Evolutionary conservation across 2,329 filamentous ascomycete species (phyloP), one percentile per base, ranked within the genome.

Genomic region (Whalleya microplaca): DNA sequence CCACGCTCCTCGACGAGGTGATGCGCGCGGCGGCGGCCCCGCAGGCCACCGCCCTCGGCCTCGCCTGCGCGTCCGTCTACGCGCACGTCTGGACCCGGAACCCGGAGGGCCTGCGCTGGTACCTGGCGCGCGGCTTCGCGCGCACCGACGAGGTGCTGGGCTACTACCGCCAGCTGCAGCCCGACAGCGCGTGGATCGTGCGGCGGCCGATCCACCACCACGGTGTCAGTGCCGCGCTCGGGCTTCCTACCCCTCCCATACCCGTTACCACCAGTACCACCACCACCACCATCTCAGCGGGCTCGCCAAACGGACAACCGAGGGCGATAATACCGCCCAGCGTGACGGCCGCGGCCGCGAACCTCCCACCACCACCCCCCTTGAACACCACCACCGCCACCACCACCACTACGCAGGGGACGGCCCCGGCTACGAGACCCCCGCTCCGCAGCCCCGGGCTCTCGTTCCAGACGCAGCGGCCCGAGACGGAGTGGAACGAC

Each of bases 61-160:
- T 73, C 3, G 71, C 61, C 16, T 70, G 77, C 59, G 66, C 77
- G 49, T 76, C 76, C 43, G 74, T 87, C 16, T 88, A 84, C 62
- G 86, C 86, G 3, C 86, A 89, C 69, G 86, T 89, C 16, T 89
- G 86, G 86, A 86, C 85, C 10, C 80, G 85, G 56, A 88, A 88
- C 68, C 78, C 81, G 2, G 85, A 88, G 19, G 86, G 80, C 0
- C 71, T 88, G 58, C 76, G 76, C 55, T 89, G 86, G 86, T 89
- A 89, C 72, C 66, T 75, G 29, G 76, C 77, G 21, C 78, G 84
- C 9, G 84, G 84, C 2, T 89, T 89, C 68, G 65, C 68, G 55
- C 75, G 76, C 48, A 75, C 79, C 47, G 77, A 75, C 12, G 69
- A 76, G 37, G 69, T 87, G 9, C 69, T 76, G 32, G 80, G 80